Evolutionary conservation across 768 basidiomycete species (phyloP).

Genomic region (Leccinum obscurum): DNA sequence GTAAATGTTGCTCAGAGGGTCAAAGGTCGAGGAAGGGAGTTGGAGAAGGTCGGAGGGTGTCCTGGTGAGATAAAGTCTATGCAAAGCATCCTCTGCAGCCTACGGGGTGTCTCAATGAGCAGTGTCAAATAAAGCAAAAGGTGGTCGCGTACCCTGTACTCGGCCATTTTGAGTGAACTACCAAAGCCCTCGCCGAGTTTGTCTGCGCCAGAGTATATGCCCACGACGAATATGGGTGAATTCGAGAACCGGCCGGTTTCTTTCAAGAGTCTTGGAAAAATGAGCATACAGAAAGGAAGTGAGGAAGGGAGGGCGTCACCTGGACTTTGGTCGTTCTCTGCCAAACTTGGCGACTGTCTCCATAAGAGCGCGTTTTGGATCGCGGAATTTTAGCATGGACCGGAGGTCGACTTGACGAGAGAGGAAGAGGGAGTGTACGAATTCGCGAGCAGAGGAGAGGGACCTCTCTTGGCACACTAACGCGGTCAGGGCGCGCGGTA

Average conservation of each 20-base stretch:
- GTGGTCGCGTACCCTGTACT: conserved; percentile 69
- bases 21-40: conserved; percentile 76
- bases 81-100: conserved; percentile 86
- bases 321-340: conserved; percentile 64
- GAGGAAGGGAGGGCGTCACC: conserved; percentile 40
- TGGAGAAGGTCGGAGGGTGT: conserved; percentile 67
- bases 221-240: conserved; percentile 94
- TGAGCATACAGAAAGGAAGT: background rate
- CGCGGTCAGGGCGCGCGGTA: conserved; percentile 84
- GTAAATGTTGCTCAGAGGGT: conserved; percentile 57
- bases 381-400: conserved; percentile 74
- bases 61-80: conserved; percentile 79
- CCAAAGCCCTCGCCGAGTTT: conserved; percentile 96
- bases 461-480: conserved; percentile 88
- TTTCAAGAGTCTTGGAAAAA: conserved; percentile 65
- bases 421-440: conserved; percentile 88
- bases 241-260: conserved; percentile 92
- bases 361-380: conserved; percentile 76
- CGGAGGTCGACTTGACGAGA: conserved; percentile 81
- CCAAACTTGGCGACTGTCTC: conserved; percentile 71
- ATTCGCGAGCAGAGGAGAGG: conserved; percentile 80
- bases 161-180: conserved; percentile 90
- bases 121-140: background rate
- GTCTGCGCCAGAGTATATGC: conserved; percentile 79
- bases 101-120: conserved; percentile 26